These are phyloP conservation scores for Phytophthora ohioensis DNA, from an alignment of 352 stramenopile species.

Conservation along the genomic window DNA sequence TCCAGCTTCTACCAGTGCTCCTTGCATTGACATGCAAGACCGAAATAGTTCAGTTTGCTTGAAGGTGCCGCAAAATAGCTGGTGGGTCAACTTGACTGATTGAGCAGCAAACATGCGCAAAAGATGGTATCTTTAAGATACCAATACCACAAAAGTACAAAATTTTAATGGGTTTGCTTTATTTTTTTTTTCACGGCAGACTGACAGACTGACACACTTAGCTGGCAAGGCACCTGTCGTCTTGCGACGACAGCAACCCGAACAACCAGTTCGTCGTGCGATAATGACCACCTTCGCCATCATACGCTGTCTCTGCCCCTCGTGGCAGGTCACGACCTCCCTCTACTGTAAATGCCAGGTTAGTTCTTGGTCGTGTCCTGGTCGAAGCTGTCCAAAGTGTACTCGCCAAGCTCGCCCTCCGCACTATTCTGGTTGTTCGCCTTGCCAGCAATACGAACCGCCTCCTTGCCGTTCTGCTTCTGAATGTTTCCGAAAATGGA, in stretches of 20 bases:
- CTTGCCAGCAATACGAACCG: slow-evolving; percentile 33
- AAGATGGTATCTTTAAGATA: not conserved
- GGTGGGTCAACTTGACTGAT: not conserved
- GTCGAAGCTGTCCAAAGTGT: slow-evolving; percentile 75
- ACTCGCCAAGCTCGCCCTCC: slow-evolving; percentile 50
- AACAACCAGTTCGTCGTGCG: slow-evolving; percentile 1
- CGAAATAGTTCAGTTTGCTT: slow-evolving; percentile 19
- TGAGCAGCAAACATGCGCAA: not conserved
- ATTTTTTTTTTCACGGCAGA: slow-evolving; percentile 15
- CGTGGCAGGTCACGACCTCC: slow-evolving; percentile 1
- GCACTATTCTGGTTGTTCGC: slow-evolving; percentile 11
- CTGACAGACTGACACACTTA: not conserved
- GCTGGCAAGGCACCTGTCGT: not conserved
- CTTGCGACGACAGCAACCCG: not conserved
- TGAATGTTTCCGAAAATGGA: slow-evolving; percentile 91
- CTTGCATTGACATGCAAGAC: not conserved
- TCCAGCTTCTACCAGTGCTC: not conserved
- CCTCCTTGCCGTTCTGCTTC: slow-evolving; percentile 67
- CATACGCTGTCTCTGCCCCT: slow-evolving; percentile 13
- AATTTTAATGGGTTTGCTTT: slow-evolving; percentile 25
- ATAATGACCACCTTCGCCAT: not conserved
- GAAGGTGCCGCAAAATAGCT: slow-evolving; percentile 11
- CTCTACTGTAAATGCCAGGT: slow-evolving; percentile 11
- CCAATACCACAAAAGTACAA: not conserved
- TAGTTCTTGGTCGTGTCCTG: slow-evolving; percentile 45